These are phyloP conservation scores for Alternaria dauci DNA, from an alignment of 2,329 filamentous ascomycete species.

Conservation along the genomic window DNA sequence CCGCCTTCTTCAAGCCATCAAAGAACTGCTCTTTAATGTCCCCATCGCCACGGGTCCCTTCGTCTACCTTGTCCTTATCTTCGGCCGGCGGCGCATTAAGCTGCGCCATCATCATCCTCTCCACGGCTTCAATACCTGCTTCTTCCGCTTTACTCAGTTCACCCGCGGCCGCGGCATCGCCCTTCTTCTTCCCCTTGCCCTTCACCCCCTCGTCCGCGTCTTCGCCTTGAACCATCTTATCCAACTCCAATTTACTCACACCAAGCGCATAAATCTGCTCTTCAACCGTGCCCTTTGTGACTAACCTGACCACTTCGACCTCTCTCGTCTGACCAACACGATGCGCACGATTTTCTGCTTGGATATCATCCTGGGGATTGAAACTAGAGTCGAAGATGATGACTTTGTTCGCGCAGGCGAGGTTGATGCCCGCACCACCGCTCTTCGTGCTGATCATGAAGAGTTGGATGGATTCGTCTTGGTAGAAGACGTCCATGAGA, in stretches of 20 bases:
- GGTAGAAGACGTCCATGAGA: slow-evolving; percentile 86
- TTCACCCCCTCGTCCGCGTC: slow-evolving; percentile 53
- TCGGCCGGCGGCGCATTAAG: slow-evolving; percentile 17
- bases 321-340: slow-evolving; percentile 89
- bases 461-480: slow-evolving; percentile 78
- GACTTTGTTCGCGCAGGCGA: slow-evolving; percentile 96
- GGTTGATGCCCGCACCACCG: slow-evolving; percentile 95
- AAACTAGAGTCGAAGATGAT: slow-evolving; percentile 97
- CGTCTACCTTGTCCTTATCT: slow-evolving; percentile 7
- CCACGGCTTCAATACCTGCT: slow-evolving; percentile 45
- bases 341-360: slow-evolving; percentile 96
- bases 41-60: background rate
- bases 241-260: slow-evolving; percentile 90
- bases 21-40: slow-evolving; percentile 56
- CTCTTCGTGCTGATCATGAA: slow-evolving; percentile 94
- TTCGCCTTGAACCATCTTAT: slow-evolving; percentile 73
- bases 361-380: slow-evolving; percentile 97
- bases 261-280: slow-evolving; percentile 92
- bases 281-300: slow-evolving; percentile 84
- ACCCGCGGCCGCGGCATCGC: slow-evolving; percentile 13
- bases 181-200: slow-evolving; percentile 29
- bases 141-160: slow-evolving; percentile 49
- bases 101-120: slow-evolving; percentile 54
- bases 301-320: slow-evolving; percentile 87
- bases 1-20: slow-evolving; percentile 52